A percentile compares a stretch with the other conserved stretches of the same genome.
Conservation (phyloP, 2,329 filamentous ascomycete genomes). For the Ascochyta viciae-villosae region DNA sequence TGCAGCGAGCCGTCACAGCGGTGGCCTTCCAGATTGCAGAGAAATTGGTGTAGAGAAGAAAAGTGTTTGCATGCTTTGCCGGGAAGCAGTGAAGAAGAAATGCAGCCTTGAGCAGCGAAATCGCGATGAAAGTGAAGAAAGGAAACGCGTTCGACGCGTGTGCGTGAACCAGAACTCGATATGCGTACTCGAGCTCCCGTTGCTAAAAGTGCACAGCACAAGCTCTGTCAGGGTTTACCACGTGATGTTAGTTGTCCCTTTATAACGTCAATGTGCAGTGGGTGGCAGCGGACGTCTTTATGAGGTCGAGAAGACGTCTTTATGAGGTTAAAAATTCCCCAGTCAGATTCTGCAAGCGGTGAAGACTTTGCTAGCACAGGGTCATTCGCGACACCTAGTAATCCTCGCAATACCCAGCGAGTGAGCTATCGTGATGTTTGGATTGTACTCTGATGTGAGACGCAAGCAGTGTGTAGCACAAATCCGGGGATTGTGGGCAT, state of each 20-base stretch:
- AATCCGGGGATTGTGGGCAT: conserved; percentile 9
- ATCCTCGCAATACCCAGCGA: conserved; percentile 8
- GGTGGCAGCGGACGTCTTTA: conserved; percentile 1
- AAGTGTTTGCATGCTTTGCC: conserved; percentile 23
- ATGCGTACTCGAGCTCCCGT: neutral
- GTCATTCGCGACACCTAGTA: neutral
- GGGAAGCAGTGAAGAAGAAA: neutral
- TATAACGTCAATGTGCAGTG: conserved; percentile 4
- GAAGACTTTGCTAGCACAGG: conserved; percentile 18
- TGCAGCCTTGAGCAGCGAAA: neutral
- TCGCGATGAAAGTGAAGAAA: conserved; percentile 8
- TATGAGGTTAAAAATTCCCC: conserved; percentile 16
- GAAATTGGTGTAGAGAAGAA: neutral
- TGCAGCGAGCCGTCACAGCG: conserved; percentile 25
- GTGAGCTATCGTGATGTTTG: neutral
- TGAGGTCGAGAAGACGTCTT: conserved; percentile 5
- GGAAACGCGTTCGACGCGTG: conserved; percentile 6
- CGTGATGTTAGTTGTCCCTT: neutral
- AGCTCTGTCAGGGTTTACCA: neutral
- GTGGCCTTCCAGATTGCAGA: conserved; percentile 8
- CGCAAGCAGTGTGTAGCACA: conserved; percentile 16
- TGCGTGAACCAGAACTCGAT: neutral
- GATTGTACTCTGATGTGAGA: conserved; percentile 9
- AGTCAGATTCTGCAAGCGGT: conserved; percentile 20
- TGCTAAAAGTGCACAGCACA: neutral